phyloP scores from a whole-genome alignment of 1,139 yeast species.

The Sugiyamaella novakii region DNA sequence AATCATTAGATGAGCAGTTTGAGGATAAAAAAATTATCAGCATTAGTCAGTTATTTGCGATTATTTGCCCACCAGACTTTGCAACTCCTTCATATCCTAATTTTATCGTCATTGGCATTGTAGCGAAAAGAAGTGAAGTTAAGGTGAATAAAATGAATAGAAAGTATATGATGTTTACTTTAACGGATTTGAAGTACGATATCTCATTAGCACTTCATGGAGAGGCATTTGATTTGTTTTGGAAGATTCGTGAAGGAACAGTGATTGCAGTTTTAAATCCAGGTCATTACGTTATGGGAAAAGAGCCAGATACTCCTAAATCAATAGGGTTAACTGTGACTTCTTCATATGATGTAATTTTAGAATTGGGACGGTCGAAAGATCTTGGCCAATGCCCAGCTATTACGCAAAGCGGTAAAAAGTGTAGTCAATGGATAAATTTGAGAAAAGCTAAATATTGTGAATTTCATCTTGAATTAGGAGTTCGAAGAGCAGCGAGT shows the following conservation, averaged over 20 bases:
- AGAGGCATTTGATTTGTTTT: conserved; percentile 65
- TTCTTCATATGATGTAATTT: conserved; percentile 53
- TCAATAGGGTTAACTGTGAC: conserved; percentile 66
- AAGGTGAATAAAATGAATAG: conserved; percentile 47
- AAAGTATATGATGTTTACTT: conserved; percentile 61
- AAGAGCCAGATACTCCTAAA: conserved; percentile 30
- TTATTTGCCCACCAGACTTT: conserved; percentile 68
- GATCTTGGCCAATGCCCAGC: conserved; percentile 72
- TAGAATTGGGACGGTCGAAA: conserved; percentile 74
- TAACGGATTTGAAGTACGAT: conserved; percentile 67
- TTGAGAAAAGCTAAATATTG: conserved; percentile 57
- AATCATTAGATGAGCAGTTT: conserved; percentile 24
- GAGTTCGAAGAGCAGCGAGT: conserved; percentile 44
- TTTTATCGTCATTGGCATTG: conserved; percentile 73
- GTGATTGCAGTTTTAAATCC: conserved; percentile 79
- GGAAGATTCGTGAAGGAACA: conserved; percentile 75
- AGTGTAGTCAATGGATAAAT: conserved; percentile 66
- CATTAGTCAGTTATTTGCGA: conserved; percentile 40
- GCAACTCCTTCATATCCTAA: conserved; percentile 70
- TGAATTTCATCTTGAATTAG: conserved; percentile 67
- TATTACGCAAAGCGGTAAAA: conserved; percentile 48
- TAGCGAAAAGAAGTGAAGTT: conserved; percentile 60
- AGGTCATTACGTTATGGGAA: conserved; percentile 48
- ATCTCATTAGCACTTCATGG: conserved; percentile 68
- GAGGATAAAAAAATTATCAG: conserved; percentile 28